These are phyloP conservation scores for Cercophora newfieldiana DNA, from an alignment of 495 filamentous ascomycete species.

Conservation along the genomic window DNA sequence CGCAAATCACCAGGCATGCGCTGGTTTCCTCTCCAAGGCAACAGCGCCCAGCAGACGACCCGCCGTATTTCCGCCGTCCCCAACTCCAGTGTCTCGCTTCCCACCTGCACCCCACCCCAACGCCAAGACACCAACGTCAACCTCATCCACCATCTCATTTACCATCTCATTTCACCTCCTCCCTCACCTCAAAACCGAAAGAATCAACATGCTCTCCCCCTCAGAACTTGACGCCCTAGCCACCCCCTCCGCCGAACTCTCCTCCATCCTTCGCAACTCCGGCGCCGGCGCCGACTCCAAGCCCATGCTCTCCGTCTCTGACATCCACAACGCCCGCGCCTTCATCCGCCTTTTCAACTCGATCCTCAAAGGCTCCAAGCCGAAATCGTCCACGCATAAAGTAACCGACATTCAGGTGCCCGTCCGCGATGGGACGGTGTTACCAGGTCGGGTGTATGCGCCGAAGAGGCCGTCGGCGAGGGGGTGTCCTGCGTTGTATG, in stretches of 20 bases:
- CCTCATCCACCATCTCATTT: too few species aligned
- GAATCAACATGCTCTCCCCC: background rate
- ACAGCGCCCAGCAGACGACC: background rate
- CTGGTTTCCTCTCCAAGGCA: background rate
- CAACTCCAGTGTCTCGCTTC: background rate
- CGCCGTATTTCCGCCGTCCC: background rate
- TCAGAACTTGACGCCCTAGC: background rate
- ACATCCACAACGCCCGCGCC: slow-evolving; percentile 1
- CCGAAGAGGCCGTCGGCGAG: background rate
- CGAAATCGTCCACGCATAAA: background rate
- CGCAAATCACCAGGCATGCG: too few species aligned
- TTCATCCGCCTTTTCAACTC: slow-evolving; percentile 3
- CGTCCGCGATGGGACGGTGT: background rate
- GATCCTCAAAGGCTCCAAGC: background rate
- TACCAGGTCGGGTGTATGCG: background rate
- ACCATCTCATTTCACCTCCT: background rate
- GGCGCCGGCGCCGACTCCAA: background rate
- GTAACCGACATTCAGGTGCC: background rate
- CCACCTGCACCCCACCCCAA: background rate
- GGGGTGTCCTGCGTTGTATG: background rate
- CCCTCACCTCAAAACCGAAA: too few species aligned
- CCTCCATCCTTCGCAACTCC: background rate
- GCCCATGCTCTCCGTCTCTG: background rate
- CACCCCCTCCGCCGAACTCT: background rate
- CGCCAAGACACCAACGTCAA: background rate